Base-by-base conservation (phyloP, 345 rosid species). In the Trapa incisa region DNA sequence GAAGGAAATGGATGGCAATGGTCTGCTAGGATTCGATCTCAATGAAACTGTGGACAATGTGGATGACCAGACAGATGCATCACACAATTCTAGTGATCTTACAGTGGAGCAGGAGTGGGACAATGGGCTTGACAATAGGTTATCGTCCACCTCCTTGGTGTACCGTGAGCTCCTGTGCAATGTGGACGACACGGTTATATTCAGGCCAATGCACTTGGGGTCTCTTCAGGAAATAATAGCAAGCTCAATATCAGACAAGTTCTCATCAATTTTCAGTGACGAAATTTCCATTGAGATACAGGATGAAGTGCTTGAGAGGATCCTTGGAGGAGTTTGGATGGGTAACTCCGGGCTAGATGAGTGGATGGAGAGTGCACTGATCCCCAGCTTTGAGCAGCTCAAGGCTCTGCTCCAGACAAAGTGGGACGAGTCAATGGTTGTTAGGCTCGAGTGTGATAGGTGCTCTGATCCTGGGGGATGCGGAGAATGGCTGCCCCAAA, bases 41-140 rank as follows among this genome's bases (percentile, higher is more conserved):
- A 94, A 94, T 53, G 94, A 94, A 76, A 79, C 87, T 2, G 96
- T 79, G 4, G 86, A 89, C 68, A 67, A 74, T 11, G 86, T 79
- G 36, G 89, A 86, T 9, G 92, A 84, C 64, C 81, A 79, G 80
- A 81, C 83, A 2, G 89, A 87, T 37, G 97, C 96, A 11, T 87
- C 96, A 2, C 85, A 69, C 75, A 87, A 85, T 75, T 94, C 97
- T 0, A 94, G 99, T 32, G 97, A 89, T 76, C 82, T 94, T 36
- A 94, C 99, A 0, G 70, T 83, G 4, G 96, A 94, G 65, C 87
- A 85, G 2, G 96, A 89, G 67, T 87, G 79, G 42, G 99, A 86
- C 66, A 82, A 78, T 6, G 80, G 74, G 80, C 80, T 79, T 4
- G 71, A 77, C 16, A 87, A 80, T 41, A 81, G 85, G 74, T 75